Percentiles rank a stretch among this genome's conserved stretches.
Evolutionary conservation across 768 basidiomycete species (phyloP).

Genomic region (Udeniomyces megalosporus): DNA sequence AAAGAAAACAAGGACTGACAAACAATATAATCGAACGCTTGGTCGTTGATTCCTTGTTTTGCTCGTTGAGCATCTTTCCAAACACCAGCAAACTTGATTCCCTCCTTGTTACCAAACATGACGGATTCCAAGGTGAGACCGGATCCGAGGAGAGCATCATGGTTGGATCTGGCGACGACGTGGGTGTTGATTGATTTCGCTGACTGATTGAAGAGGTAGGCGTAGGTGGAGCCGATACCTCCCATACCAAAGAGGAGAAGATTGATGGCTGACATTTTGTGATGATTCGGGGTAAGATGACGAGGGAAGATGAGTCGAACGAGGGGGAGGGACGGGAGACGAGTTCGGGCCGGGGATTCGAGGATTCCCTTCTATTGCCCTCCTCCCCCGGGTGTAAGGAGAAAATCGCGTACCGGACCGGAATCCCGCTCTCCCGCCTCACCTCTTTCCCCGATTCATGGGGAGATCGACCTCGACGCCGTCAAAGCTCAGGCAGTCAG

Average conservation of each 20-base stretch:
- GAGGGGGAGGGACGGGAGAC: no score
- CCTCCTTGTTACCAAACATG: conserved; percentile 1
- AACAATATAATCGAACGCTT: conserved; percentile 14
- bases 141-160: background rate
- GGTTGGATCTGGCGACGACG: conserved; percentile 14
- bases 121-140: conserved; percentile 8
- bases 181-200: background rate
- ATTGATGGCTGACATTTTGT: no score
- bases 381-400: no score
- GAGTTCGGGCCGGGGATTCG: no score
- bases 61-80: no score
- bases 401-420: no score
- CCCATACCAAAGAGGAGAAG: conserved; percentile 9
- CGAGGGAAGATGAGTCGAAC: background rate
- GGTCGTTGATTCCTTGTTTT: background rate
- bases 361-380: no score
- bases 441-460: no score
- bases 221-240: conserved; percentile 14
- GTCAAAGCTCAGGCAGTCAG: conserved; percentile 55
- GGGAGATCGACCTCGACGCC: conserved; percentile 49
- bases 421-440: no score
- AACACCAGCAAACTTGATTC: conserved; percentile 11
- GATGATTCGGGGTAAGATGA: no score
- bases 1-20: background rate
- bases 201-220: conserved; percentile 1